Base-by-base conservation (phyloP, 768 basidiomycete genomes). In the Auricularia auricula-judae region DNA sequence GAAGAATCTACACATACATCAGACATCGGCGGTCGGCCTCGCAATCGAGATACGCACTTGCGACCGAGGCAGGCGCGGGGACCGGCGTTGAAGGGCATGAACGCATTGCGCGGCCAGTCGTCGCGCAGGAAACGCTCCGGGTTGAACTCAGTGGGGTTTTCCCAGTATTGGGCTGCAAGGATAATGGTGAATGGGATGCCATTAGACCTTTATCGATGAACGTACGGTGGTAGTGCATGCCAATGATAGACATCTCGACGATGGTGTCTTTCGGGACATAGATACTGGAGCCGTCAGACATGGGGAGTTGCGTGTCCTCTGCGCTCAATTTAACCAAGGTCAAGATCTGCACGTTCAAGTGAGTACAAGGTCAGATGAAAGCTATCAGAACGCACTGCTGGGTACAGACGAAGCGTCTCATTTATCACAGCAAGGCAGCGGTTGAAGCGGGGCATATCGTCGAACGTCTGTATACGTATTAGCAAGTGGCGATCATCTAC, bases 31-130 rank as follows among this genome's bases (percentile, higher is more conserved):
- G 7, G 10, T 14, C n/a, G 59, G 2, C 3, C 53, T 39, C 23
- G 63, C 39, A 42, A 18, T 18, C 53, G 21, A n/a, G 12, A 35
- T n/a, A 16, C 59, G 8, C 7, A 58, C 54, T 58, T 58, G 33
- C 59, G 59, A 61, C 59, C 59, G 59, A 61, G 14, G 59, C 59
- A 61, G 8, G 59, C 59, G 14, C 59, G 16, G 72, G 63, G 63
- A 74, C 81, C 81, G 54, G 70, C 74, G 64, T 78, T 81, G 68
- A 84, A 84, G 3, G 83, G 81, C 33, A 82, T 44, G 68, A 82
- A 84, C 0, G 83, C 84, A 67, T 84, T 82, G 43, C 77, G 75
- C 23, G 80, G 77, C 78, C 81, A 85, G 60, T 83, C 79, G 42
- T 75, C 76, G 47, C 18, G 18, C 21, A 83, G 71, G 73, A 84